Evolutionary conservation across 345 rosid genomes (phyloP).

Genomic region (Brassica nigra): DNA sequence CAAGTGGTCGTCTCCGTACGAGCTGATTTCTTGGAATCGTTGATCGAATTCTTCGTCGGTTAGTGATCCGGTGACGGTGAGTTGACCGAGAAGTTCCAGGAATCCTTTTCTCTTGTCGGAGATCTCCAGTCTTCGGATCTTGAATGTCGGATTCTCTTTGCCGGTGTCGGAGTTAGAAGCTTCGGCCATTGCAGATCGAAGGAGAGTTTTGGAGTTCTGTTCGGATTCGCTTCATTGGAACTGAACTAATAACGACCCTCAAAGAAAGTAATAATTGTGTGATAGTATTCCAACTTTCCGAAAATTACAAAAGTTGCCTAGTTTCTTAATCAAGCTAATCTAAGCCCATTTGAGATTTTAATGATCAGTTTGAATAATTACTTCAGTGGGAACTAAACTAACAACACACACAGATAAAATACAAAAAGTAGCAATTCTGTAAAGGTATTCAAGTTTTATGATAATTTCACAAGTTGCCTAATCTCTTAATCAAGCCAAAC

Average conservation of each 20-base stretch:
- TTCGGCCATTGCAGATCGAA: conserved; percentile 32
- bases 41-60: conserved; percentile 68
- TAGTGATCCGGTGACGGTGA: conserved; percentile 57
- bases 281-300: not conserved
- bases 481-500: not conserved
- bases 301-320: not conserved
- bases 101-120: conserved; percentile 76
- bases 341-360: not conserved
- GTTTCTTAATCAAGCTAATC: not conserved
- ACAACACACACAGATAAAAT: not conserved
- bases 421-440: not conserved
- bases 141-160: conserved; percentile 34
- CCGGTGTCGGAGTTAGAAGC: not conserved
- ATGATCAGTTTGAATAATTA: not conserved
- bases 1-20: conserved; percentile 71
- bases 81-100: conserved; percentile 68
- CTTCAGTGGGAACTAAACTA: not conserved
- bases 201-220: not conserved
- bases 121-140: conserved; percentile 64
- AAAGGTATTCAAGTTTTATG: not conserved
- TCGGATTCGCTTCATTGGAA: not conserved
- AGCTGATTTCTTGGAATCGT: conserved; percentile 63
- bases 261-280: not conserved
- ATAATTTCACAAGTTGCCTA: not conserved
- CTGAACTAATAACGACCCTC: not conserved